These are phyloP conservation scores for Eutrema japonicum DNA, from an alignment of 345 rosid genomes.

Conservation along the genomic window DNA sequence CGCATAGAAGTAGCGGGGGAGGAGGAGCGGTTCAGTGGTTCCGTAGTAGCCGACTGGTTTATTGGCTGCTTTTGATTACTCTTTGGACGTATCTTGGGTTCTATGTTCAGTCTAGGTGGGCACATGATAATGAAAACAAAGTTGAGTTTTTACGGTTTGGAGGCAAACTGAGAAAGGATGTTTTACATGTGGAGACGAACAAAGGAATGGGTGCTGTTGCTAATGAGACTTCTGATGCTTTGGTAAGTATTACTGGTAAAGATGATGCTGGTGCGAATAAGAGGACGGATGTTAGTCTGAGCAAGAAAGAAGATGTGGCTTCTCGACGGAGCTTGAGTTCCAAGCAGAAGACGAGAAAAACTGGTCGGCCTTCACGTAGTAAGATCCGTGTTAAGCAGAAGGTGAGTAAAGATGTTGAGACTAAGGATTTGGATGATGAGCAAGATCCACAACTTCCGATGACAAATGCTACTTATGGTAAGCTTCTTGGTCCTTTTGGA, in stretches of 20 bases:
- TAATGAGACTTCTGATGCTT: slow-evolving; percentile 49
- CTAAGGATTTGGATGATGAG: slow-evolving; percentile 46
- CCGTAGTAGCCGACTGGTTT: slow-evolving; percentile 70
- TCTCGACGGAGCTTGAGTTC: slow-evolving; percentile 46
- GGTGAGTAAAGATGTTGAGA: slow-evolving; percentile 45
- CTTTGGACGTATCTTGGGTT: slow-evolving; percentile 97
- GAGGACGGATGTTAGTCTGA: slow-evolving; percentile 54
- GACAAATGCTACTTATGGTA: slow-evolving; percentile 71
- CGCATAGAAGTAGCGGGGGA: slow-evolving; percentile 68
- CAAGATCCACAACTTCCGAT: slow-evolving; percentile 66
- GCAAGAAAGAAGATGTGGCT: slow-evolving; percentile 52
- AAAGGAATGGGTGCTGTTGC: slow-evolving; percentile 52
- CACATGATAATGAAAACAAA: slow-evolving; percentile 74
- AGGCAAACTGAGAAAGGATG: slow-evolving; percentile 47
- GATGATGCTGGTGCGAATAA: slow-evolving; percentile 44
- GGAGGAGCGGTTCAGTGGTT: slow-evolving; percentile 65
- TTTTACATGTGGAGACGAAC: slow-evolving; percentile 38
- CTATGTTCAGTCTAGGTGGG: slow-evolving; percentile 96
- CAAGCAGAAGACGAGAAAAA: slow-evolving; percentile 56
- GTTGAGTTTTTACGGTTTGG: slow-evolving; percentile 70
- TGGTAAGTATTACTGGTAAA: slow-evolving; percentile 46
- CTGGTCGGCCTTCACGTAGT: slow-evolving; percentile 48
- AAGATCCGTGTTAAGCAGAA: slow-evolving; percentile 57
- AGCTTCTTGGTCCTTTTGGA: slow-evolving; percentile 92
- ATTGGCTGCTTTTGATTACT: slow-evolving; percentile 92